Percentiles rank a stretch among this genome's conserved stretches.
Evolutionary conservation across 352 stramenopile genomes (phyloP).

Genomic region (Albugo candida): DNA sequence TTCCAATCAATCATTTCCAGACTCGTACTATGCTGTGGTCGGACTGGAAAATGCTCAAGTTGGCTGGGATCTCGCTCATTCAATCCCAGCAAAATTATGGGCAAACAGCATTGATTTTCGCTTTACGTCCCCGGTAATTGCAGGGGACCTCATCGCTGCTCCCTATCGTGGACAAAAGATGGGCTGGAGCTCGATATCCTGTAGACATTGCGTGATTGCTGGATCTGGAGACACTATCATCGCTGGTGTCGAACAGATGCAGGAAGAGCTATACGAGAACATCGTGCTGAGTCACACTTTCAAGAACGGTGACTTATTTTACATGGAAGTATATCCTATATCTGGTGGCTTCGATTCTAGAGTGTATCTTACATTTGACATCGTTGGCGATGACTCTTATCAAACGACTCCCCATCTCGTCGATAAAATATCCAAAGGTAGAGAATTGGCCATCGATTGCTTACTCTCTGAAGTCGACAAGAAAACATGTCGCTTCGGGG

Average conservation of each 20-base stretch:
- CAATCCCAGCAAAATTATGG: constrained; percentile 44
- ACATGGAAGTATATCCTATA: constrained; percentile 36
- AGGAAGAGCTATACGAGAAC: constrained; percentile 28
- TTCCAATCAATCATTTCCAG: constrained; percentile 6
- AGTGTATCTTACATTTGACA: constrained; percentile 26
- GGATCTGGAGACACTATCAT: constrained; percentile 28
- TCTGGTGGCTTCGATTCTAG: constrained; percentile 22
- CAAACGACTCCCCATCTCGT: neutral
- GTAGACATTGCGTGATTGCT: constrained; percentile 22
- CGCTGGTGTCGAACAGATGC: constrained; percentile 27
- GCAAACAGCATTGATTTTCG: constrained; percentile 22
- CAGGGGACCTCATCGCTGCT: constrained; percentile 33
- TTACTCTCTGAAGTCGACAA: too few species aligned
- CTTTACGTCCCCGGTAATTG: constrained; percentile 34
- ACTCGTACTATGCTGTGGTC: constrained; percentile 26
- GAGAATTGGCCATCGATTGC: too few species aligned
- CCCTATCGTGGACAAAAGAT: constrained; percentile 39
- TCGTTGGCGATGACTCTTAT: constrained; percentile 12
- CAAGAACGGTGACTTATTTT: constrained; percentile 16
- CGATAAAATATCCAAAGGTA: too few species aligned
- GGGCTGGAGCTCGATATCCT: constrained; percentile 36
- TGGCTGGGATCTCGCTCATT: constrained; percentile 34
- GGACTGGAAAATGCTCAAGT: constrained; percentile 37
- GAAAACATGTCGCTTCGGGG: constrained; percentile 16
- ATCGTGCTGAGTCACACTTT: constrained; percentile 23